phyloP scores from a whole-genome alignment of 805 yeast genomes.

The Hanseniaspora singularis region DNA sequence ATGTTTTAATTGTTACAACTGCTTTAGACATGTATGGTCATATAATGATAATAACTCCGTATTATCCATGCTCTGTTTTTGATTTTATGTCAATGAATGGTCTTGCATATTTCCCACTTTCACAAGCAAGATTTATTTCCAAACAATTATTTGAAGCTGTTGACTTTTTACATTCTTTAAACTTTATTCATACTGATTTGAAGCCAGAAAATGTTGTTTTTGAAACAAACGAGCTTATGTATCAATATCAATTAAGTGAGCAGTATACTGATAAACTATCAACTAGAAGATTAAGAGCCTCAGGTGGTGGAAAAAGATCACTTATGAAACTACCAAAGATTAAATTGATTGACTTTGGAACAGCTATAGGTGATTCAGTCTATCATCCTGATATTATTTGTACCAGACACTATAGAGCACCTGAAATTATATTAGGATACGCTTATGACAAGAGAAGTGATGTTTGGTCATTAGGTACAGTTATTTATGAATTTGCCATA shows the following conservation, averaged over 20 bases:
- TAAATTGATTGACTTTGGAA: conserved; percentile 92
- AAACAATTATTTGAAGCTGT: conserved; percentile 76
- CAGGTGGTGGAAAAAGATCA: conserved; percentile 26
- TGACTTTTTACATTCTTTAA: conserved; percentile 78
- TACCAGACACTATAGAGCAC: conserved; percentile 93
- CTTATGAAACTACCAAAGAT: conserved; percentile 62
- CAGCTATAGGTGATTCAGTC: conserved; percentile 87
- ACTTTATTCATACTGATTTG: conserved; percentile 85
- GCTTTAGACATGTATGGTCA: conserved; percentile 33
- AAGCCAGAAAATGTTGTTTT: conserved; percentile 90
- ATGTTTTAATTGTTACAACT: conserved; percentile 8
- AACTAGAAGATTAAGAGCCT: conserved; percentile 25
- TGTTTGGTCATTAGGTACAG: conserved; percentile 93
- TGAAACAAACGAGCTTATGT: conserved; percentile 23
- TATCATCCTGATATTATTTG: conserved; percentile 86
- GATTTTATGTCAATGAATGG: conserved; percentile 80
- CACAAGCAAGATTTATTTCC: conserved; percentile 80
- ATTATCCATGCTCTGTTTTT: conserved; percentile 71
- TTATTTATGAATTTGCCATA: conserved; percentile 75
- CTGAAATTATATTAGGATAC: conserved; percentile 84
- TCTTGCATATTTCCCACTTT: conserved; percentile 84
- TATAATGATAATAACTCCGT: conserved; percentile 84
- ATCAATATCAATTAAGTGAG: conserved; percentile 22
- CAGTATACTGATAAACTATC: conserved; percentile 21
- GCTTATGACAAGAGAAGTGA: conserved; percentile 98